Conservation (phyloP, 176 grass and related monocot genomes). For the Eremochloa ophiuroides region DNA sequence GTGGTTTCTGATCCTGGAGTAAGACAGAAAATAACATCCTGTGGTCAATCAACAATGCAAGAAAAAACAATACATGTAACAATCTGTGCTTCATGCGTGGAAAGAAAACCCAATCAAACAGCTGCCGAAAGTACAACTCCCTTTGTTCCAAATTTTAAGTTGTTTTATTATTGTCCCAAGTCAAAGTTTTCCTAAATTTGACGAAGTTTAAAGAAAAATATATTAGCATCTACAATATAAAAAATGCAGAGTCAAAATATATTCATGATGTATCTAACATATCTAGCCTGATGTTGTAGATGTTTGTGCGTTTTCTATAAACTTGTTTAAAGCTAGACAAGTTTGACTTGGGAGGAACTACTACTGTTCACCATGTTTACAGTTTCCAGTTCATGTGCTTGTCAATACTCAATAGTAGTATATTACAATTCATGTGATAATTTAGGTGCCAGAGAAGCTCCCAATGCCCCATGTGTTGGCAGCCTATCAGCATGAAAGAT, state of each 20-base stretch:
- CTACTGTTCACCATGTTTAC: not conserved
- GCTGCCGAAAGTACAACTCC: not conserved
- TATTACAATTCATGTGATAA: not conserved
- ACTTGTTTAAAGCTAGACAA: not conserved
- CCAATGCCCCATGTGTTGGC: constrained; percentile 96
- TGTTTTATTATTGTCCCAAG: not conserved
- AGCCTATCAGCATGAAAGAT: constrained; percentile 91
- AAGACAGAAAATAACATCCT: not conserved
- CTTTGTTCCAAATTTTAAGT: not conserved
- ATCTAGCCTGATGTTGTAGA: not conserved
- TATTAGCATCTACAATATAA: not conserved
- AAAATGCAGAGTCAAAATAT: not conserved
- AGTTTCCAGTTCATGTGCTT: not conserved
- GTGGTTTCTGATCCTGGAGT: not conserved
- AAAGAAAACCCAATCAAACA: not conserved
- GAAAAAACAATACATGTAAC: not conserved
- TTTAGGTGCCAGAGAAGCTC: constrained; percentile 97
- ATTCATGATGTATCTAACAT: not conserved
- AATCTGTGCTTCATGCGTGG: not conserved
- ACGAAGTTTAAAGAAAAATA: not conserved
- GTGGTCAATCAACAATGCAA: not conserved
- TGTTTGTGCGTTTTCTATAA: not conserved
- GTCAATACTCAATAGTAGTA: not conserved
- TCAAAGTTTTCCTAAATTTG: not conserved
- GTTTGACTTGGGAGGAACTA: not conserved